Conservation (phyloP, 164 flowering plant species). For the Santalum album region DNA sequence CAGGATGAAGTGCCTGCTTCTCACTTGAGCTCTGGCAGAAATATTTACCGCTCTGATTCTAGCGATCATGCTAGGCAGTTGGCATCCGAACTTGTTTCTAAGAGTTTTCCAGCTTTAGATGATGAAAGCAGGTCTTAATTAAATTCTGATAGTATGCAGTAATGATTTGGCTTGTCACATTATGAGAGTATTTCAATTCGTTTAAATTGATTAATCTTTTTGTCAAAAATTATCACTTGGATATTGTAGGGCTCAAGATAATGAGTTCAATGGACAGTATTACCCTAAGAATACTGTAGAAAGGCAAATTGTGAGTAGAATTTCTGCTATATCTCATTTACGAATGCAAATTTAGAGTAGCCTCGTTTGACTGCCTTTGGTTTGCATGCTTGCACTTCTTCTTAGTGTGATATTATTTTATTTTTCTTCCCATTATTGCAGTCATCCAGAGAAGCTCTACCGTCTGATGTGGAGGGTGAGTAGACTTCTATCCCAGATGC, state of each 20-base stretch:
- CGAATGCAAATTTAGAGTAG: neutral
- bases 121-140: conserved; percentile 39
- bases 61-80: conserved; percentile 29
- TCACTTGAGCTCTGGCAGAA: conserved; percentile 20
- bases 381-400: conserved; percentile 7
- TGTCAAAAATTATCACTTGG: too few species aligned
- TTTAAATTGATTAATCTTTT: too few species aligned
- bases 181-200: too few species aligned
- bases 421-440: conserved; percentile 16
- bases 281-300: conserved; percentile 25
- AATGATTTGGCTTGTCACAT: neutral
- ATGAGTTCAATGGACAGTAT: conserved; percentile 22
- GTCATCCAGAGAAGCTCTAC: conserved; percentile 30
- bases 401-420: conserved; percentile 1
- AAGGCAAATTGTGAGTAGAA: conserved; percentile 36
- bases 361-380: conserved; percentile 3
- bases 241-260: conserved; percentile 32
- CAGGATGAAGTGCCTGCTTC: conserved; percentile 51
- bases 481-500: conserved; percentile 1
- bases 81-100: conserved; percentile 21
- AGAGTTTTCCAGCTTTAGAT: conserved; percentile 16
- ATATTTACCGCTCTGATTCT: conserved; percentile 23
- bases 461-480: conserved; percentile 48
- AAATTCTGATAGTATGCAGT: neutral
- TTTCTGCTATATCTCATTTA: neutral